Percentiles rank a stretch among this genome's conserved stretches.
phyloP scores from a whole-genome alignment of 768 basidiomycete genomes.

The Baorangia bicolor region DNA sequence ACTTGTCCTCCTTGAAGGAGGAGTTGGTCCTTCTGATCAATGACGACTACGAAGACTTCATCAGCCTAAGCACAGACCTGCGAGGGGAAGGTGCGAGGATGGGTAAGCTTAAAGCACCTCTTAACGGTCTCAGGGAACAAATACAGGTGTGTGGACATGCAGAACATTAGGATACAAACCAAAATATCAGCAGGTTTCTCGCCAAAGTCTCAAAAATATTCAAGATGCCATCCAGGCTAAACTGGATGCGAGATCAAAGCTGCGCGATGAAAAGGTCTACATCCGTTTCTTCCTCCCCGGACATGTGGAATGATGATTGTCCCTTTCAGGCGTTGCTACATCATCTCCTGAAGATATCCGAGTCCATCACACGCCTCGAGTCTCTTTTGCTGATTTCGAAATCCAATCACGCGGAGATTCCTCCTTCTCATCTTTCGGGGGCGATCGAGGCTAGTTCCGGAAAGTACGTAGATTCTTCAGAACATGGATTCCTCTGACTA shows the following conservation, averaged over 20 bases:
- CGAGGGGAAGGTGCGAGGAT: conserved; percentile 79
- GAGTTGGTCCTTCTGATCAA: conserved; percentile 96
- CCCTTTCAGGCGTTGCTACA: conserved; percentile 70
- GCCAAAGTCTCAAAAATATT: conserved; percentile 58
- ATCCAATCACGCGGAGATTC: conserved; percentile 36
- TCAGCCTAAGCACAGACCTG: conserved; percentile 91
- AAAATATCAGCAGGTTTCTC: conserved; percentile 46
- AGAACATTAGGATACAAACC: background rate
- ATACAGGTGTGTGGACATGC: conserved; percentile 52
- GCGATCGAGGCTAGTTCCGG: conserved; percentile 37
- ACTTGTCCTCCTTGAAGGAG: conserved; percentile 80
- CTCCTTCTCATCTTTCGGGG: conserved; percentile 31
- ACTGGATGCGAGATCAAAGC: conserved; percentile 64
- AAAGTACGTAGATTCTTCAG: conserved; percentile 21
- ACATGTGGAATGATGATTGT: background rate
- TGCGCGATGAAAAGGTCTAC: conserved; percentile 81
- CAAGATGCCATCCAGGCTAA: conserved; percentile 78
- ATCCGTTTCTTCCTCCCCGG: background rate
- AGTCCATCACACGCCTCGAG: conserved; percentile 86
- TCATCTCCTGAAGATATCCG: conserved; percentile 87
- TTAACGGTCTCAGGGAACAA: conserved; percentile 59
- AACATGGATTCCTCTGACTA: background rate
- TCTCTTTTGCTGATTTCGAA: conserved; percentile 69
- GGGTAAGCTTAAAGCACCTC: conserved; percentile 63
- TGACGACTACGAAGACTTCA: conserved; percentile 97